phyloP scores from a whole-genome alignment of 257 asterid genomes.

The Solanum bulbocastanum region DNA sequence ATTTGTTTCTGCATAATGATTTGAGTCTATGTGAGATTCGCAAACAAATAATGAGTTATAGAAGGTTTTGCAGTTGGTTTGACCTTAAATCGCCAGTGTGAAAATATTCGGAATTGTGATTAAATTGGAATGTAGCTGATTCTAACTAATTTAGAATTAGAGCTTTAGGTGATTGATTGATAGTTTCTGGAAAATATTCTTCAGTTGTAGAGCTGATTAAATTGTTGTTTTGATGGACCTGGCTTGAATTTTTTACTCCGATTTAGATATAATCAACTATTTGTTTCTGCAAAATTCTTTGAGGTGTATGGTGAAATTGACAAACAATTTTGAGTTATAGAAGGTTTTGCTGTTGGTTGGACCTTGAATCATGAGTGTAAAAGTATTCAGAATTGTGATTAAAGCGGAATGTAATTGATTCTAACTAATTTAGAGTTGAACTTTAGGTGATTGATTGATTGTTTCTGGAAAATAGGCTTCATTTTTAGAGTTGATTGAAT shows the following conservation, averaged over 20 bases:
- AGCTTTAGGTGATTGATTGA: not conserved
- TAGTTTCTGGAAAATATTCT: not conserved
- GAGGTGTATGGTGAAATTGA: not conserved
- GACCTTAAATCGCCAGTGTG: not conserved
- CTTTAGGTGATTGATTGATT: not conserved
- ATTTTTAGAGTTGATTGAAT: not conserved
- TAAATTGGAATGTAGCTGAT: not conserved
- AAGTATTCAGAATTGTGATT: not conserved
- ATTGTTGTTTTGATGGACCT: not conserved
- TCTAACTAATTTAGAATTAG: not conserved
- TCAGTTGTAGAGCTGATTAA: not conserved
- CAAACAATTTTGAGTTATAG: not conserved
- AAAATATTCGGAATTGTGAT: not conserved
- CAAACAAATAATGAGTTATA: not conserved
- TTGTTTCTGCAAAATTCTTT: not conserved
- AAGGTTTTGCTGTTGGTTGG: not conserved
- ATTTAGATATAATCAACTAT: not conserved
- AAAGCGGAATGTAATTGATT: not conserved
- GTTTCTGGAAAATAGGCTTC: not conserved
- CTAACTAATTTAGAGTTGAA: not conserved
- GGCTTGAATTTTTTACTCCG: not conserved
- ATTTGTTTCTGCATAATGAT: not conserved
- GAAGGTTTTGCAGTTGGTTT: not conserved
- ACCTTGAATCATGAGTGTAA: not conserved
- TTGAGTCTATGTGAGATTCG: not conserved